Percentiles rank a stretch among this genome's conserved stretches.
These are phyloP conservation scores for Fraxinus cuspidata DNA, from an alignment of 257 asterid species.

Conservation along the genomic window DNA sequence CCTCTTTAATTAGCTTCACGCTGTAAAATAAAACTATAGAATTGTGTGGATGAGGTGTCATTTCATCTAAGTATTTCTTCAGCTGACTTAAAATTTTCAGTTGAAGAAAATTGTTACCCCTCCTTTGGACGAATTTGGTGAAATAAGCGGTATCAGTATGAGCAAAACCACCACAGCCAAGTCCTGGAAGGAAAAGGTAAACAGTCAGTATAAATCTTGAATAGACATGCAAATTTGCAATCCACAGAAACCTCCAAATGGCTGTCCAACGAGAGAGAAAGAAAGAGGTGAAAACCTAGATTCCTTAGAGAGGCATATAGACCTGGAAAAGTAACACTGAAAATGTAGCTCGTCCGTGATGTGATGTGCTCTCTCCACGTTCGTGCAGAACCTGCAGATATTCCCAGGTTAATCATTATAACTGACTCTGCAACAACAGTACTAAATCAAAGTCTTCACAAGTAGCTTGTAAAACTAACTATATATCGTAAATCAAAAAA, in stretches of 20 bases:
- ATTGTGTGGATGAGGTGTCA: conserved; percentile 11
- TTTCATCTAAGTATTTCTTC: conserved; percentile 9
- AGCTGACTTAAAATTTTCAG: not conserved
- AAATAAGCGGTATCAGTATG: conserved; percentile 93
- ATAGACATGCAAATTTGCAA: conserved; percentile 24
- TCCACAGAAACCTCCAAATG: not conserved
- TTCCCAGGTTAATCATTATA: conserved; percentile 29
- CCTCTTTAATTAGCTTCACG: conserved; percentile 20
- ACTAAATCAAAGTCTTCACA: not conserved
- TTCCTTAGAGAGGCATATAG: conserved; percentile 7
- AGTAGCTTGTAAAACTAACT: not conserved
- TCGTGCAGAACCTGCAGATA: conserved; percentile 91
- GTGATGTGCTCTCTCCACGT: conserved; percentile 99
- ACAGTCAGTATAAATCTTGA: conserved; percentile 11
- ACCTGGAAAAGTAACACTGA: conserved; percentile 98
- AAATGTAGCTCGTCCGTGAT: conserved; percentile 98
- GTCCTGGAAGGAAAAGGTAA: conserved; percentile 50
- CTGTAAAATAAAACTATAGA: conserved; percentile 18
- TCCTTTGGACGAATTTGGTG: conserved; percentile 99
- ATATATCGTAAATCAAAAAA: not conserved
- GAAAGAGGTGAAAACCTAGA: conserved; percentile 8
- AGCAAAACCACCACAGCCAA: conserved; percentile 99
- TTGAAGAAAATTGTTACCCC: conserved; percentile 60
- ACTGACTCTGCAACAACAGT: conserved; percentile 21
- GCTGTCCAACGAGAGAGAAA: not conserved